A percentile compares a stretch with the other conserved stretches of the same genome.
Evolutionary conservation across 768 basidiomycete genomes (phyloP).

Genomic region (Xerocomellus amylosporus): DNA sequence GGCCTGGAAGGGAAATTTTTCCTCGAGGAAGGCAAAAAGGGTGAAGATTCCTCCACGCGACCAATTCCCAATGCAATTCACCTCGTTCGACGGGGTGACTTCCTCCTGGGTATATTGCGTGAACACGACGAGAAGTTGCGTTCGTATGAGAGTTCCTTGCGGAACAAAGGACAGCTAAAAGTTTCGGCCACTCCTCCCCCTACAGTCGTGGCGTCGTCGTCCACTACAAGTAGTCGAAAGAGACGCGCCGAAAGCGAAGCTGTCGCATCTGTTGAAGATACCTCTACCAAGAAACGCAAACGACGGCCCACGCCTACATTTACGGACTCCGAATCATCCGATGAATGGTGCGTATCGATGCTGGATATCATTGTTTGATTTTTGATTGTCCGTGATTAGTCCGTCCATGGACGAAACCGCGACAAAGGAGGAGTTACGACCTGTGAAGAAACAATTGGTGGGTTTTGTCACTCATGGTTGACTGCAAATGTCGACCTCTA

Average conservation of each 20-base stretch:
- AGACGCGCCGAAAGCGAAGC: constrained; percentile 85
- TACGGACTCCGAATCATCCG: constrained; percentile 90
- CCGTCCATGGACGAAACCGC: constrained; percentile 93
- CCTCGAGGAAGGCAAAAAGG: constrained; percentile 96
- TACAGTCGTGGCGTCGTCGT: constrained; percentile 64
- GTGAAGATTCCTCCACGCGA: constrained; percentile 76
- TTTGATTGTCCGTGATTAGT: constrained; percentile 38
- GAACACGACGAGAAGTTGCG: constrained; percentile 91
- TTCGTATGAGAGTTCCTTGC: constrained; percentile 79
- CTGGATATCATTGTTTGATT: background rate
- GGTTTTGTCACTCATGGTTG: constrained; percentile 25
- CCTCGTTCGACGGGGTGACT: constrained; percentile 95
- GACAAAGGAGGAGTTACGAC: constrained; percentile 93
- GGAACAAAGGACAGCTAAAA: constrained; percentile 68
- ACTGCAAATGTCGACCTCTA: constrained; percentile 2
- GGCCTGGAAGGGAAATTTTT: constrained; percentile 92
- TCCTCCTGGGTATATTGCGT: constrained; percentile 76
- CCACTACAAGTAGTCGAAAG: constrained; percentile 57
- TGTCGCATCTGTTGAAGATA: constrained; percentile 75
- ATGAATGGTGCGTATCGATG: constrained; percentile 71
- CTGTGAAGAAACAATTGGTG: constrained; percentile 94
- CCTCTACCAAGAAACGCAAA: constrained; percentile 70
- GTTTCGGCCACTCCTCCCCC: constrained; percentile 75
- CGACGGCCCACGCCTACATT: constrained; percentile 95
- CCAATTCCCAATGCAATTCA: constrained; percentile 98